Conservation (phyloP, 768 basidiomycete species). For the Trametopsis cervina region DNA sequence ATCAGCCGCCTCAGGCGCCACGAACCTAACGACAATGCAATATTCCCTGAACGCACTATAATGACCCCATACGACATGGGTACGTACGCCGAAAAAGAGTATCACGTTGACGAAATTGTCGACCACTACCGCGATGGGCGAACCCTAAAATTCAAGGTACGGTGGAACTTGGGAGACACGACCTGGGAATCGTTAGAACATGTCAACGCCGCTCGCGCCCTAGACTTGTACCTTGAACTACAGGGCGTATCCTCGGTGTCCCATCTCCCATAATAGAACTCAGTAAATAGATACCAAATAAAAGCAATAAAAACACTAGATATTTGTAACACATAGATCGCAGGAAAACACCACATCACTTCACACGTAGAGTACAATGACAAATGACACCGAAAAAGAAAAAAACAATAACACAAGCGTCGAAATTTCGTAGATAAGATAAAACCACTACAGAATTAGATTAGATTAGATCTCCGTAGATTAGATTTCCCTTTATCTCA, state of each 20-base stretch:
- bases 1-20: conserved; percentile 23
- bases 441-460: too few relatives aligned
- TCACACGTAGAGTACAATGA: too few relatives aligned
- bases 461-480: too few relatives aligned
- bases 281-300: too few relatives aligned
- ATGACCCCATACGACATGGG: conserved; percentile 31
- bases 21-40: conserved; percentile 23
- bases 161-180: conserved; percentile 13
- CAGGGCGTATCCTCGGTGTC: not conserved
- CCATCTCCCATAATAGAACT: not conserved
- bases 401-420: too few relatives aligned
- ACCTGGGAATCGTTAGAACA: conserved; percentile 12
- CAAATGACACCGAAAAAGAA: too few relatives aligned
- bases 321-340: too few relatives aligned
- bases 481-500: too few relatives aligned
- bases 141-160: conserved; percentile 3
- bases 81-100: conserved; percentile 25
- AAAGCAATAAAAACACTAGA: too few relatives aligned
- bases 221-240: not conserved
- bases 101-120: conserved; percentile 30
- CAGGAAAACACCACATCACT: too few relatives aligned
- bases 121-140: conserved; percentile 13
- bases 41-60: conserved; percentile 29
- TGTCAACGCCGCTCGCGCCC: conserved; percentile 10
- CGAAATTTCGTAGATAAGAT: too few relatives aligned